Conservation (phyloP, 371 early-diverging fungal species). For the Mortierella polycephala region DNA sequence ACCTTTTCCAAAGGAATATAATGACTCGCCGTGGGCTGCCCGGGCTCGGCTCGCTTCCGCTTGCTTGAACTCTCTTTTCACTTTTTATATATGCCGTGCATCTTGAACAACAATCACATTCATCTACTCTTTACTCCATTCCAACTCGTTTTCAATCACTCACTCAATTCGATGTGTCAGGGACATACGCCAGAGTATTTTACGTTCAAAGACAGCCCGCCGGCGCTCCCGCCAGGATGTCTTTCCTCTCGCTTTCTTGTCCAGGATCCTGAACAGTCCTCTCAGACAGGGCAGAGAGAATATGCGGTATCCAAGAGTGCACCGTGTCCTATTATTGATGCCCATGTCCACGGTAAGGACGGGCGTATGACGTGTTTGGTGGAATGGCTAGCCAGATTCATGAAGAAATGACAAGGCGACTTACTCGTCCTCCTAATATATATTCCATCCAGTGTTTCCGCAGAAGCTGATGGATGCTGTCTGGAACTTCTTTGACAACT, state of each 20-base stretch:
- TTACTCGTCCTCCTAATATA: not conserved
- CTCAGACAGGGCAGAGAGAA: constrained; percentile 9
- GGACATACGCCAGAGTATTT: constrained; percentile 36
- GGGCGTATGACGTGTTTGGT: not conserved
- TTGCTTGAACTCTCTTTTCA: too few relatives aligned
- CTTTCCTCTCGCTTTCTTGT: constrained; percentile 32
- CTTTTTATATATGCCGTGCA: too few relatives aligned
- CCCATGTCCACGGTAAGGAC: constrained; percentile 50
- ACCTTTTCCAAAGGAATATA: too few relatives aligned
- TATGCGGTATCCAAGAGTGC: constrained; percentile 21
- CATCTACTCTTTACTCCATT: not conserved
- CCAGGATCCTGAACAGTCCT: constrained; percentile 1
- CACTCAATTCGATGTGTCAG: constrained; percentile 35
- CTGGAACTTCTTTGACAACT: constrained; percentile 51
- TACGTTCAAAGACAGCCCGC: constrained; percentile 34
- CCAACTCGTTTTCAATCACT: not conserved
- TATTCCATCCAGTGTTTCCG: constrained; percentile 35
- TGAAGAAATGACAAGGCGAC: not conserved
- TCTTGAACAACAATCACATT: too few relatives aligned
- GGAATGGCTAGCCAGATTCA: not conserved
- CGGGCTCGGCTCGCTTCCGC: too few relatives aligned
- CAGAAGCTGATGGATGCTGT: constrained; percentile 54
- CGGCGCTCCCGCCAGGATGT: constrained; percentile 16
- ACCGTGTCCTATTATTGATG: constrained; percentile 53
- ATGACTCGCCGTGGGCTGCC: too few relatives aligned